Base-by-base conservation (phyloP, 2,329 filamentous ascomycete species). In the Aschersonia sp. region DNA sequence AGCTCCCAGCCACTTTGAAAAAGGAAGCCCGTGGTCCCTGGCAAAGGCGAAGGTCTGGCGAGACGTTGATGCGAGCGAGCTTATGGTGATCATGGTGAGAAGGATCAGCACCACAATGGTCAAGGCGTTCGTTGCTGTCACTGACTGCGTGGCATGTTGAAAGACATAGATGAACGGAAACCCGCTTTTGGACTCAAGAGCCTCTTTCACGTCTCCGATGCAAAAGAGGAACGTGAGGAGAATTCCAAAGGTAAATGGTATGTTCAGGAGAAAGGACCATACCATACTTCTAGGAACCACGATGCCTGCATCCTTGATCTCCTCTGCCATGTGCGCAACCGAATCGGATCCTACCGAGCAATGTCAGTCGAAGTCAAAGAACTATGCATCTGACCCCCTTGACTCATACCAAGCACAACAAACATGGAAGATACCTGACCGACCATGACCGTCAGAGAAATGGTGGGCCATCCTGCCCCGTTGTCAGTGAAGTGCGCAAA, bases 1-100 rank as follows among this genome's bases (percentile, higher is more conserved):
- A 9, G 46, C 40, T 5, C 53, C 52, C 28, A 53, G 50, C 50
- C 47, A 44, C 50, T 50, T 43, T 30, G 55, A 51, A 49, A 53
- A 55, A 5, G 52, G 54, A 10, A 56, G 52, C 7, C 61, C 65
- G 20, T 62, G 58, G 51, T 68, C 65, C 10, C 65, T 57, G 3
- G 59, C 56, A 53, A 62, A 62, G 9, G 60, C 59, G 51, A 55
- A 61, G 0, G 60, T 53, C 51, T 61, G 58, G 1, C 60, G 56
- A 2, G 59, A 61, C 1, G 58, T 56, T 4, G 58, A 58, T 10
- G 60, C 59, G 1, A 59, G 53, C n/a, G 54, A 54, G 40, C 55
- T 59, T 30, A 61, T 50, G 30, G 54, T 56, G n/a, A 56, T 54
- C 20, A 56, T 56, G 9, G 54, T 49, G 12, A 53, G 49, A 47